Base-by-base conservation (phyloP, 148 eudicot genomes). In the Oxyria digyna region DNA sequence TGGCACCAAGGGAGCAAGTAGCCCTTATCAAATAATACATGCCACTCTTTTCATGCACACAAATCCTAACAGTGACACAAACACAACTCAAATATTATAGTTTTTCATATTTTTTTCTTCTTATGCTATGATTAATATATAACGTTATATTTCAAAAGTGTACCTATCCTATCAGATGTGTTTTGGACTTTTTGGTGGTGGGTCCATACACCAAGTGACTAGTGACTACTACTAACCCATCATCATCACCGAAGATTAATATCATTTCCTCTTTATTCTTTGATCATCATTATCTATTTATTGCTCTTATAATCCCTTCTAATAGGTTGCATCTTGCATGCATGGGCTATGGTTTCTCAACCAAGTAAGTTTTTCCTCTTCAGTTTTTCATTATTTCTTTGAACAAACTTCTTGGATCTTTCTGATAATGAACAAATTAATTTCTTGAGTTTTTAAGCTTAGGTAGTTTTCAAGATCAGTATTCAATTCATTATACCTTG, bases 31-130 rank as follows among this genome's bases (percentile, higher is more conserved):
- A 15, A 59, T 59, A 37, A 29, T 29, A 7, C 65, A 18, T 59
- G 65, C 31, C 18, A 59, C 37, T 27, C 65, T 59, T 59, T 59
- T 29, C 37, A 29, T 27, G 65, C 65, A 59, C 65, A 59, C 37
- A 59, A 59, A 59, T 11, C 65, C 35, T 9, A 4, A 24, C 37
- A 12, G 1, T 21, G 3, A 18, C 24, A 50, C 26, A 50, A 50
- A 8, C 10, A 7, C 41, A 38, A 38, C 9, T 38, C 4, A 38
- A 7, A 38, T 38, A 38, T 5, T 33, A 5, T 33, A 33, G 2
- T 33, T 33, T 33, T 33, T 5, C 41, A 2, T 4, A 8, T 24
- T 21, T 52, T 1, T 8, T 52, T 9, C 6, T 49, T 49, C 14
- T 24, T 52, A 52, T 21, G 13, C 27, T 5, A 3, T 24, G 27